Percentiles rank a stretch among this genome's conserved stretches.
Evolutionary conservation across 163 green algal genomes (phyloP).

Genomic region (Chlamydomonas reinhardtii): DNA sequence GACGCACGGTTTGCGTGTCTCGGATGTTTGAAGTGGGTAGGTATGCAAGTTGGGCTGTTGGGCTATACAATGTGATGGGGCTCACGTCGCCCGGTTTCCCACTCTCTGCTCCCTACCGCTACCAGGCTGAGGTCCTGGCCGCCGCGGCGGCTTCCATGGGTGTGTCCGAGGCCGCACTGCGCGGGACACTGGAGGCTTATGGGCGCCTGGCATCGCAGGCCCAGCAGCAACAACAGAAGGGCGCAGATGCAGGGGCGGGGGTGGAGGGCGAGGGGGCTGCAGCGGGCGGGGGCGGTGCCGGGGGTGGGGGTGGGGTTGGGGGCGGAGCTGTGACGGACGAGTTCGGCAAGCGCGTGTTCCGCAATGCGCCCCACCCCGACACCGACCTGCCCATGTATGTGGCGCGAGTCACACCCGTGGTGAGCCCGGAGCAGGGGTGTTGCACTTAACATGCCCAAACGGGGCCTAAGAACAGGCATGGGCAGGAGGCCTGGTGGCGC

Average conservation of each 20-base stretch:
- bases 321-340: constrained; percentile 45
- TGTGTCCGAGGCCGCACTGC: constrained; percentile 45
- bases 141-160: constrained; percentile 55
- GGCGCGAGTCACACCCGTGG: constrained; percentile 79
- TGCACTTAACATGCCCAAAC: no score
- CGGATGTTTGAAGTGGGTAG: no score
- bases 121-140: constrained; percentile 32
- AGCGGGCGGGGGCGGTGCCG: constrained; percentile 61
- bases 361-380: constrained; percentile 28
- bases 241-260: no score
- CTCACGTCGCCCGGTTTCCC: no score
- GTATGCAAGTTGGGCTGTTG: no score
- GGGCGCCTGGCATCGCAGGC: constrained; percentile 10
- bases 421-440: not conserved
- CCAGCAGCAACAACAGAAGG: no score
- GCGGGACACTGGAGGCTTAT: constrained; percentile 62
- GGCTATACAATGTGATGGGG: no score
- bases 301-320: not conserved
- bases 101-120: not conserved
- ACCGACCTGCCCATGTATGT: constrained; percentile 55
- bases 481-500: constrained; percentile 1
- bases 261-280: not conserved
- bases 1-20: no score
- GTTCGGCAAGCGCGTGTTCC: constrained; percentile 78
- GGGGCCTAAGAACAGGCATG: no score